Evolutionary conservation across 305 asterid genomes (phyloP).

Genomic region (Caryopteris hybrid): DNA sequence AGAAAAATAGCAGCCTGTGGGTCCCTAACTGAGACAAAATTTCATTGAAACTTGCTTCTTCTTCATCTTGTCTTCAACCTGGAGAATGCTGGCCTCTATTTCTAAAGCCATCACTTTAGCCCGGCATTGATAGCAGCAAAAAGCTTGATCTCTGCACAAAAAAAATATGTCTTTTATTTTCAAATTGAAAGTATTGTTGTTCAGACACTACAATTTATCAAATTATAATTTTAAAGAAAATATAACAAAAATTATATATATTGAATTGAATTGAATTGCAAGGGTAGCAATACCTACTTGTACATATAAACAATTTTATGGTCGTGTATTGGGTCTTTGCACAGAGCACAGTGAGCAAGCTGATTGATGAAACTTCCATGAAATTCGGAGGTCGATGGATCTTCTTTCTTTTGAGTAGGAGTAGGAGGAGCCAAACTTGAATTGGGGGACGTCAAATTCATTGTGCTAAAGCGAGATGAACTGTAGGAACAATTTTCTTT

Average conservation of each 20-base stretch:
- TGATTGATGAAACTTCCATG: background rate
- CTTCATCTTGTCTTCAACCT: background rate
- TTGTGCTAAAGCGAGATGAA: too few relatives aligned
- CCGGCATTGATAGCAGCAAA: background rate
- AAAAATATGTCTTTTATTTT: too few relatives aligned
- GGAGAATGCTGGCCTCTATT: background rate
- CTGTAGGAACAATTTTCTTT: too few relatives aligned
- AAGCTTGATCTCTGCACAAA: background rate
- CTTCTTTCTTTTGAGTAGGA: background rate
- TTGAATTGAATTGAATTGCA: background rate
- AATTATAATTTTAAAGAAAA: too few relatives aligned
- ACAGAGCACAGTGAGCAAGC: background rate
- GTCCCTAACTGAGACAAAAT: background rate
- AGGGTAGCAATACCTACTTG: background rate
- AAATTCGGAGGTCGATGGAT: background rate
- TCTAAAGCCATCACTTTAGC: constrained; percentile 1
- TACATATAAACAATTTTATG: background rate
- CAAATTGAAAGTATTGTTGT: too few relatives aligned
- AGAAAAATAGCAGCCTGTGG: background rate
- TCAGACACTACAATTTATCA: too few relatives aligned
- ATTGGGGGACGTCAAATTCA: too few relatives aligned
- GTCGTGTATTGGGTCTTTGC: background rate
- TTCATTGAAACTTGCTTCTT: background rate
- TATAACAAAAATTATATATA: too few relatives aligned
- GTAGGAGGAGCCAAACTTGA: too few relatives aligned